Evolutionary conservation across 768 basidiomycete species (phyloP).

Genomic region (Lentinula raphanica): DNA sequence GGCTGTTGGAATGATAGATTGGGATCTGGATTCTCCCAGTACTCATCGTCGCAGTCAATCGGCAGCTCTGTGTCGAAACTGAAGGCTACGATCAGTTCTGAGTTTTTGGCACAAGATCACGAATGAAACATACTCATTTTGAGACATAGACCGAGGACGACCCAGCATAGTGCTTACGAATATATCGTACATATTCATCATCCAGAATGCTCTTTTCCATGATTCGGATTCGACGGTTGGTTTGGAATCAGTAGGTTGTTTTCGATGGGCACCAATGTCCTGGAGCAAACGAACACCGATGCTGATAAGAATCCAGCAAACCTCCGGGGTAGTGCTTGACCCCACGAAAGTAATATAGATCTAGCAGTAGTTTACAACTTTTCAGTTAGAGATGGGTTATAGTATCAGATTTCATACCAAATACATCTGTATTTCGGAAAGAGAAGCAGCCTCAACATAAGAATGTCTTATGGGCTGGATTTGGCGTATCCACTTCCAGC

Average conservation of each 20-base stretch:
- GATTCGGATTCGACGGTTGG: conserved; percentile 49
- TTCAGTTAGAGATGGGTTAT: not conserved
- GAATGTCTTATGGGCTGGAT: conserved; percentile 46
- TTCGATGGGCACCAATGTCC: conserved; percentile 33
- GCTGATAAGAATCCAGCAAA: conserved; percentile 41
- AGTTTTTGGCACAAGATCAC: not conserved
- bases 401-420: conserved; percentile 24
- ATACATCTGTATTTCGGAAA: conserved; percentile 54
- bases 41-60: conserved; percentile 50
- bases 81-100: no score
- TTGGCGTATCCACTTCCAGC: conserved; percentile 33
- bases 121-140: conserved; percentile 26
- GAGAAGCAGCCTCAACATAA: conserved; percentile 40
- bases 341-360: conserved; percentile 27
- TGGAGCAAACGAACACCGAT: conserved; percentile 44
- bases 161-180: conserved; percentile 31
- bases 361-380: conserved; percentile 13
- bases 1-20: conserved; percentile 12
- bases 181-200: conserved; percentile 13
- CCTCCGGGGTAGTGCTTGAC: conserved; percentile 31
- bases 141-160: conserved; percentile 41
- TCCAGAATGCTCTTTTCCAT: conserved; percentile 55
- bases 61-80: conserved; percentile 43
- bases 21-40: conserved; percentile 5
- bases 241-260: no score